These are phyloP conservation scores for Epichloe sylvatica DNA, from an alignment of 2,329 filamentous ascomycete species.

Conservation along the genomic window DNA sequence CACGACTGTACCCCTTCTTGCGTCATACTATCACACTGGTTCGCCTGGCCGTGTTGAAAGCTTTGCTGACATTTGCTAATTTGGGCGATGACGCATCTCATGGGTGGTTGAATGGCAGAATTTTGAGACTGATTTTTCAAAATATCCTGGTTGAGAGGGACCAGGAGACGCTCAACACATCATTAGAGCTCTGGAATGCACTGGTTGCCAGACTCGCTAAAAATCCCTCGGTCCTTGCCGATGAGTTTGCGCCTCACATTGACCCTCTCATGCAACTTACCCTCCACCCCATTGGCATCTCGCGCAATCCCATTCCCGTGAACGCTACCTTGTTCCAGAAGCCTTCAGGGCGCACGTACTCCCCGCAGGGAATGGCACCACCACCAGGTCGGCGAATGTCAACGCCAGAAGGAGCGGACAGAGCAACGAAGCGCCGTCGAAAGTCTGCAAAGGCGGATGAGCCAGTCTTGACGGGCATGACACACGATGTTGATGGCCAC, in stretches of 20 bases:
- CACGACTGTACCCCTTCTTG: conserved; percentile 87
- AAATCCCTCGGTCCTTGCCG: conserved; percentile 49
- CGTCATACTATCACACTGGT: conserved; percentile 96
- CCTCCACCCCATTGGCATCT: conserved; percentile 82
- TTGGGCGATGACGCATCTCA: conserved; percentile 68
- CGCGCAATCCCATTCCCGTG: conserved; percentile 84
- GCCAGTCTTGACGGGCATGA: conserved; percentile 43
- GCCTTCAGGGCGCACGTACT: conserved; percentile 80
- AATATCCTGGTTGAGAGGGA: conserved; percentile 91
- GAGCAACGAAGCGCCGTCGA: conserved; percentile 60
- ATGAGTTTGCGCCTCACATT: conserved; percentile 62
- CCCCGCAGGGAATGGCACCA: conserved; percentile 32
- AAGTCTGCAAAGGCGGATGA: conserved; percentile 78
- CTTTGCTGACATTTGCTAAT: conserved; percentile 81
- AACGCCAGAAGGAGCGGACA: conserved; percentile 41
- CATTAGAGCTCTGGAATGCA: conserved; percentile 75
- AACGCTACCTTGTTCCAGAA: conserved; percentile 80
- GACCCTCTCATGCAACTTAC: conserved; percentile 73
- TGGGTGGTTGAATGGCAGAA: conserved; percentile 84
- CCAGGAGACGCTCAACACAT: conserved; percentile 64
- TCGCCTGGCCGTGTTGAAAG: conserved; percentile 81
- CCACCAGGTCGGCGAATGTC: conserved; percentile 32
- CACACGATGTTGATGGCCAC: conserved; percentile 91
- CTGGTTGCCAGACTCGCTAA: conserved; percentile 56
- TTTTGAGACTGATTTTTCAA: conserved; percentile 80